phyloP scores from a whole-genome alignment of 768 basidiomycete genomes.

The Calocybe indica region DNA sequence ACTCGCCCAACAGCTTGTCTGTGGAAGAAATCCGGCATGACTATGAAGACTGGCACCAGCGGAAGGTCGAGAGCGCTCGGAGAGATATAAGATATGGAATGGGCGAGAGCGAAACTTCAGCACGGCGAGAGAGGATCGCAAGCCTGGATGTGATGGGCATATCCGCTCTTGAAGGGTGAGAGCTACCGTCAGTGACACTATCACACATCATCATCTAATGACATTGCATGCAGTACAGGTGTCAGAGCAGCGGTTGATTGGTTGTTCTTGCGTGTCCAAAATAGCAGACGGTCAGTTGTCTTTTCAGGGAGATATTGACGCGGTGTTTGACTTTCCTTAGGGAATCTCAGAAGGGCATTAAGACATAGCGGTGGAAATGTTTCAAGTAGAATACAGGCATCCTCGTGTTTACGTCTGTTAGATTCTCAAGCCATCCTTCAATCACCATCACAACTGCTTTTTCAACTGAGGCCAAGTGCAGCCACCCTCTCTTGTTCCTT shows the following conservation, averaged over 20 bases:
- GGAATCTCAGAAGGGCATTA: constrained; percentile 18
- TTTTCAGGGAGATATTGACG: background rate
- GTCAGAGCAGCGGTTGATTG: constrained; percentile 89
- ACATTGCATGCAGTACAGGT: constrained; percentile 57
- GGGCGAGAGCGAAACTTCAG: constrained; percentile 36
- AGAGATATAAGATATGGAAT: constrained; percentile 42
- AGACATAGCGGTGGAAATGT: background rate
- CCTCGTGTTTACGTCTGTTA: constrained; percentile 7
- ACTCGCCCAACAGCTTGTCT: constrained; percentile 70
- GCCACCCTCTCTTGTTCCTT: background rate
- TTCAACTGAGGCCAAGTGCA: constrained; percentile 6
- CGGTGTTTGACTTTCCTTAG: constrained; percentile 3
- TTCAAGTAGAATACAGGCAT: background rate
- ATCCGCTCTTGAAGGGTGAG: constrained; percentile 84
- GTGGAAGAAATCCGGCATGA: constrained; percentile 88
- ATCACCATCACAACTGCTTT: constrained; percentile 7
- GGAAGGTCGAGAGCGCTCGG: constrained; percentile 64
- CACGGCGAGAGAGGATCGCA: constrained; percentile 52
- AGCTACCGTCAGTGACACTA: constrained; percentile 9
- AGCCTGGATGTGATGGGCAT: constrained; percentile 88
- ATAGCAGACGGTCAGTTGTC: constrained; percentile 57
- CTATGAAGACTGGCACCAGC: constrained; percentile 83
- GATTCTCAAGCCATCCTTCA: constrained; percentile 9
- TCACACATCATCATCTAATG: background rate
- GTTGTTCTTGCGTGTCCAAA: constrained; percentile 91